Evolutionary conservation across 495 filamentous ascomycete genomes (phyloP), one percentile per base, ranked within the genome.

Genomic region (Neurospora sp.): DNA sequence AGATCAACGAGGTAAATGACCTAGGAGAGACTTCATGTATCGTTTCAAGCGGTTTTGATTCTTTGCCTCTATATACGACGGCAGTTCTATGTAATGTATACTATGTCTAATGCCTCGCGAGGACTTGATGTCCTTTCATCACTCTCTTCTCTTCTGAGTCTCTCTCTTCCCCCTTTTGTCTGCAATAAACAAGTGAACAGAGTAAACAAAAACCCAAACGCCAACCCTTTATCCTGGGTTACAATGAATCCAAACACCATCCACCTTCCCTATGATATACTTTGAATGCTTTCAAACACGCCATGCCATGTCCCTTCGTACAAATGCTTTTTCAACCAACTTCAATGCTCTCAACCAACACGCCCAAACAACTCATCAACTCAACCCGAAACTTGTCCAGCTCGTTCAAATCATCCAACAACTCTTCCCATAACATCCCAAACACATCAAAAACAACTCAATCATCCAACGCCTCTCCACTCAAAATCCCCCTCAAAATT

Each of bases 401-500:
- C 31, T 62, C 23, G 0, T 11, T 6, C 11, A 35, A 35, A 5
- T 5, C 35, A 5, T 35, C 4, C 35, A 35, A 60, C 27, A 16
- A 5, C 5, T 14, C 46, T 27, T 12, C 23, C 23, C 2, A 18
- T 14, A 31, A 8, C 6, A n/a, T 11, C 4, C 42, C 38, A 49
- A 37, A 71, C 46, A 18, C 12, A 70, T 62, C 42, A 73, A 27
- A 27, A 4, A 46, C 16, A 35, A 72, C 27, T 74, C 71, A 78
- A n/a, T 79, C 82, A 72, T 87, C 85, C 75, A 87, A 78, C 41
- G 83, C 84, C 75, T 87, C 85, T 23, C 87, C 86, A 74, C 82
- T 85, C 74, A 89, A 71, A 71, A 89, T 88, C 74, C 84, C 85
- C 79, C 79, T 84, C 77, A 89, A 75, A 75, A 89, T 89, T 39